Percentiles rank a stretch among this genome's conserved stretches.
phyloP scores from a whole-genome alignment of 345 rosid genomes.

The Cardamine resedifolia region DNA sequence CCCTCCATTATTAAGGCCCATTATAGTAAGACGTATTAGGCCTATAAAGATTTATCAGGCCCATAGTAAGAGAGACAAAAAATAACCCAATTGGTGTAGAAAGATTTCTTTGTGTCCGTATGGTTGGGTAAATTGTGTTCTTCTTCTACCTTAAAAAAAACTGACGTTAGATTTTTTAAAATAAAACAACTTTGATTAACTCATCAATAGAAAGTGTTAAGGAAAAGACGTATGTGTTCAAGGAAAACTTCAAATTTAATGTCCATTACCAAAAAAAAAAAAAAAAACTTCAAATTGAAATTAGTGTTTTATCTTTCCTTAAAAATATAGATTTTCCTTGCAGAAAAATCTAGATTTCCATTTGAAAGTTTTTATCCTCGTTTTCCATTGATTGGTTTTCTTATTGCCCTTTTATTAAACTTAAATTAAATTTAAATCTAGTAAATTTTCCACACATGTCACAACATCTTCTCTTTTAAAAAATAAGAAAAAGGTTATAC shows the following conservation, averaged over 20 bases:
- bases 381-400: neutral
- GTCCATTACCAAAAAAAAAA: too few relatives aligned
- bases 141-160: neutral
- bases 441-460: neutral
- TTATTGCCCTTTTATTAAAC: neutral
- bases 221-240: neutral
- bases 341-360: neutral
- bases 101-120: neutral
- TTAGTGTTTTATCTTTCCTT: neutral
- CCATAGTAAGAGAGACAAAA: neutral
- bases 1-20: neutral
- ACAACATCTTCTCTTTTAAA: too few relatives aligned
- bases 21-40: neutral
- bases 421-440: neutral
- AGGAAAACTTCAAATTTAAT: neutral
- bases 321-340: neutral
- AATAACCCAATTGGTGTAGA: neutral
- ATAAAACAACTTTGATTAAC: too few relatives aligned
- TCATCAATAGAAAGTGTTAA: neutral
- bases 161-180: too few relatives aligned
- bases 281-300: neutral
- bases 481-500: neutral
- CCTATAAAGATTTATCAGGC: neutral
- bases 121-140: neutral
- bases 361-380: neutral